Conservation (phyloP, 2,329 filamentous ascomycete genomes). For the Neonectria neomacrospora region DNA sequence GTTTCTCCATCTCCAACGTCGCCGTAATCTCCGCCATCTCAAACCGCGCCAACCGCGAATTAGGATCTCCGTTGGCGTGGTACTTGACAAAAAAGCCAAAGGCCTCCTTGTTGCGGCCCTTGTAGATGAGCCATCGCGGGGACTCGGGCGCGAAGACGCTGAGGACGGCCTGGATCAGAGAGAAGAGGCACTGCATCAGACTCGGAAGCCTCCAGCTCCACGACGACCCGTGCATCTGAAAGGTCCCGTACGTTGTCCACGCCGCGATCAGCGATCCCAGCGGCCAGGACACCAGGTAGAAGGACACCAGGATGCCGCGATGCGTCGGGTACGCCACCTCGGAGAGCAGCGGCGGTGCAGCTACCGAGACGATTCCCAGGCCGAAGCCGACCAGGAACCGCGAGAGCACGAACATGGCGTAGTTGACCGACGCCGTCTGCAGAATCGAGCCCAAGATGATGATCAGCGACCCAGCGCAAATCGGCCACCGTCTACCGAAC, state of each 20-base stretch:
- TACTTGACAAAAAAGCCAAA: constrained; percentile 37
- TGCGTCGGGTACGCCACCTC: constrained; percentile 52
- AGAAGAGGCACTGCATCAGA: constrained; percentile 55
- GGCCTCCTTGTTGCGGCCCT: constrained; percentile 39
- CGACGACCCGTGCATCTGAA: constrained; percentile 48
- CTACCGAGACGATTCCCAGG: constrained; percentile 50
- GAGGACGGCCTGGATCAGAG: constrained; percentile 21
- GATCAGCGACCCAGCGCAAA: constrained; percentile 41
- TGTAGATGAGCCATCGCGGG: constrained; percentile 42
- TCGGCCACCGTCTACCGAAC: constrained; percentile 43
- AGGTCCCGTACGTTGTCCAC: constrained; percentile 54
- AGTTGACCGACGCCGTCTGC: constrained; percentile 46
- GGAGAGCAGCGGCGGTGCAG: constrained; percentile 49
- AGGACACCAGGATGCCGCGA: constrained; percentile 47
- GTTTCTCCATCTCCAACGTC: constrained; percentile 39
- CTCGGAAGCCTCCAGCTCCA: constrained; percentile 64
- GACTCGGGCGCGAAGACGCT: constrained; percentile 38
- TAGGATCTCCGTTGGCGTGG: constrained; percentile 36
- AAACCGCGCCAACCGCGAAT: constrained; percentile 27
- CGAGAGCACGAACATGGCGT: constrained; percentile 50
- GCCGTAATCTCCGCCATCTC: constrained; percentile 41
- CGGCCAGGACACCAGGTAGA: constrained; percentile 42
- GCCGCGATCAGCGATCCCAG: constrained; percentile 37
- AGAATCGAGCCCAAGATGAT: constrained; percentile 46
- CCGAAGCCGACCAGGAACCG: constrained; percentile 54